Evolutionary conservation across 2,329 filamentous ascomycete genomes (phyloP).

Genomic region (Stagonosporopsis cucurbitacearum): DNA sequence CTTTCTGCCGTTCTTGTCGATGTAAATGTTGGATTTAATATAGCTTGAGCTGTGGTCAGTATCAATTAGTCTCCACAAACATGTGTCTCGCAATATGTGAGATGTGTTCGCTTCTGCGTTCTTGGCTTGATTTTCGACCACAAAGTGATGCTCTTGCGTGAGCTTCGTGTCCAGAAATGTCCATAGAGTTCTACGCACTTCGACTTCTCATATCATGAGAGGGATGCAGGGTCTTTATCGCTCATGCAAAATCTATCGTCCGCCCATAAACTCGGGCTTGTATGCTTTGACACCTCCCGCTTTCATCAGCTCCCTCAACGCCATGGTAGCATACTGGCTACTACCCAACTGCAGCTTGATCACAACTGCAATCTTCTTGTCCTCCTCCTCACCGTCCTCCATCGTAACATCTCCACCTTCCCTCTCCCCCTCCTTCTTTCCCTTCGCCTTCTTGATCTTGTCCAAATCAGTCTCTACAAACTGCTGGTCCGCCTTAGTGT

Average conservation of each 20-base stretch:
- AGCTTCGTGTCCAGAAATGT: too few species aligned
- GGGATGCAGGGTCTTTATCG: not conserved
- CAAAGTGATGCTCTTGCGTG: too few species aligned
- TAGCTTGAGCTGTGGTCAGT: too few species aligned
- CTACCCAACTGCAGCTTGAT: conserved; percentile 78
- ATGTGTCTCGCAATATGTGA: too few species aligned
- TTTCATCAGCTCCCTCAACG: conserved; percentile 78
- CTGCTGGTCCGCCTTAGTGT: conserved; percentile 76
- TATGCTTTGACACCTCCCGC: conserved; percentile 66
- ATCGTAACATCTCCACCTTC: conserved; percentile 26
- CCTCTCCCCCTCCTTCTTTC: conserved; percentile 59
- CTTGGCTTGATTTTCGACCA: too few species aligned
- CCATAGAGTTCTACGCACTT: too few species aligned
- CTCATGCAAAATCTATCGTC: conserved; percentile 35
- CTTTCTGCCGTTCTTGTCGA: not conserved
- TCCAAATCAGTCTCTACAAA: conserved; percentile 89
- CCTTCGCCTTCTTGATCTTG: conserved; percentile 59
- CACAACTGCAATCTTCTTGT: conserved; percentile 68
- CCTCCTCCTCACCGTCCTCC: conserved; percentile 31
- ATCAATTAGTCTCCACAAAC: too few species aligned
- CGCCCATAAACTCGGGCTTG: conserved; percentile 67
- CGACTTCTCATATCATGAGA: not conserved
- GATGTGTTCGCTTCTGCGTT: too few species aligned
- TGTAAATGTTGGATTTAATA: not conserved
- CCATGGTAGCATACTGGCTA: conserved; percentile 86